A percentile compares a stretch with the other conserved stretches of the same genome.
These are phyloP conservation scores for Tetradesmus obliquus DNA, from an alignment of 139 green algal genomes.

Conservation along the genomic window DNA sequence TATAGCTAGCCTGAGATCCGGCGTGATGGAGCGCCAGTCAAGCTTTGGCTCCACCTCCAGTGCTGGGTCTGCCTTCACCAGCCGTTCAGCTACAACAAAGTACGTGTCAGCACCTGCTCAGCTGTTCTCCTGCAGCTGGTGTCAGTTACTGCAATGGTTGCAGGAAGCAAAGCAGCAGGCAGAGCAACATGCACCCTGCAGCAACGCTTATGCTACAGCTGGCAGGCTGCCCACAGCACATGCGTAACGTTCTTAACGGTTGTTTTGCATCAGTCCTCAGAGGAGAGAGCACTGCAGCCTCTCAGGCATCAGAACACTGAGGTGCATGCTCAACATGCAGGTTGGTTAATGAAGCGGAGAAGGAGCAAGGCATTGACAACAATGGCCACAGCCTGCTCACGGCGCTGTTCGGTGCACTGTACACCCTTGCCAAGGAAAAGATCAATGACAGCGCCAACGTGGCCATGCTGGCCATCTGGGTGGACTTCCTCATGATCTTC, in stretches of 20 bases:
- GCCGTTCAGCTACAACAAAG: constrained; percentile 43
- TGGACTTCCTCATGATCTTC: constrained; percentile 63
- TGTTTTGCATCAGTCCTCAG: not conserved
- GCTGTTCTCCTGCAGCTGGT: too few species aligned
- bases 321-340: not conserved
- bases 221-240: not conserved
- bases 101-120: constrained; percentile 1
- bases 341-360: constrained; percentile 50
- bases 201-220: not conserved
- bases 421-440: constrained; percentile 67
- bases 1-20: not conserved
- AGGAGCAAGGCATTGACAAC: constrained; percentile 32
- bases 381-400: constrained; percentile 32
- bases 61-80: constrained; percentile 39
- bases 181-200: not conserved
- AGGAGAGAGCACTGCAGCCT: too few species aligned
- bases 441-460: constrained; percentile 56
- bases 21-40: constrained; percentile 52
- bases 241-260: not conserved
- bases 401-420: constrained; percentile 55
- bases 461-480: constrained; percentile 51
- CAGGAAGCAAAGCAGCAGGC: not conserved
- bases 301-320: too few species aligned
- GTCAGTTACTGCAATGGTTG: not conserved
- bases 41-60: constrained; percentile 47